A percentile compares a stretch with the other conserved stretches of the same genome.
phyloP scores from a whole-genome alignment of 192 early-diverging fungal species.

The Backusella sp. region DNA sequence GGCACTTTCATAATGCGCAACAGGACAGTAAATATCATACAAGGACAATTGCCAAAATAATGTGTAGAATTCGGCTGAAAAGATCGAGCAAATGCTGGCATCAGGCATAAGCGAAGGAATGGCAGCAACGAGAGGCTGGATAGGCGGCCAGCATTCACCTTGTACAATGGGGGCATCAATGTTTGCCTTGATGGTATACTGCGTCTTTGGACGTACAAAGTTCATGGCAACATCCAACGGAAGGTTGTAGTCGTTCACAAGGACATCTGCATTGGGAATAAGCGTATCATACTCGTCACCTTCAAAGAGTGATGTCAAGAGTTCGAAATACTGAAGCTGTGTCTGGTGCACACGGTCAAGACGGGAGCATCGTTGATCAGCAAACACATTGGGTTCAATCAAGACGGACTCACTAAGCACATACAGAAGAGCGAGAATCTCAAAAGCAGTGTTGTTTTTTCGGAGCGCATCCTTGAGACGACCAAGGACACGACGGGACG shows the following conservation, averaged over 20 bases:
- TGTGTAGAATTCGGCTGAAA: conserved; percentile 62
- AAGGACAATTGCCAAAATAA: conserved; percentile 79
- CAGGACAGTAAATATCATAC: conserved; percentile 72
- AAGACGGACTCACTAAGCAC: conserved; percentile 56
- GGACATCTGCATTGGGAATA: conserved; percentile 47
- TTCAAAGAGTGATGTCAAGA: conserved; percentile 53
- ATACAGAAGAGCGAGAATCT: conserved; percentile 60
- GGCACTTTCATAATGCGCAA: conserved; percentile 57
- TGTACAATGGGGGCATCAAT: conserved; percentile 3
- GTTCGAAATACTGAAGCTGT: conserved; percentile 64
- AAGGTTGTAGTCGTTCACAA: conserved; percentile 58
- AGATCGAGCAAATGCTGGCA: not conserved
- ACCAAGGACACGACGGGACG: conserved; percentile 42
- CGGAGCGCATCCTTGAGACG: conserved; percentile 58
- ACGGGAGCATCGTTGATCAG: conserved; percentile 57
- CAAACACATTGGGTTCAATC: conserved; percentile 35
- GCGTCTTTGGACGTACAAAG: conserved; percentile 53
- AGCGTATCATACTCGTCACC: conserved; percentile 41
- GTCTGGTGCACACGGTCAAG: conserved; percentile 62
- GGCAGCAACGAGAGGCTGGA: not conserved
- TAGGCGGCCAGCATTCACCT: not conserved
- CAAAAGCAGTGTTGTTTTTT: conserved; percentile 49
- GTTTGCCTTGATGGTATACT: not conserved
- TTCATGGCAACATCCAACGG: conserved; percentile 63
- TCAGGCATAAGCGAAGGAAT: not conserved